Evolutionary conservation across 495 filamentous ascomycete species (phyloP).

Genomic region (Hypoxylon cercidicola): DNA sequence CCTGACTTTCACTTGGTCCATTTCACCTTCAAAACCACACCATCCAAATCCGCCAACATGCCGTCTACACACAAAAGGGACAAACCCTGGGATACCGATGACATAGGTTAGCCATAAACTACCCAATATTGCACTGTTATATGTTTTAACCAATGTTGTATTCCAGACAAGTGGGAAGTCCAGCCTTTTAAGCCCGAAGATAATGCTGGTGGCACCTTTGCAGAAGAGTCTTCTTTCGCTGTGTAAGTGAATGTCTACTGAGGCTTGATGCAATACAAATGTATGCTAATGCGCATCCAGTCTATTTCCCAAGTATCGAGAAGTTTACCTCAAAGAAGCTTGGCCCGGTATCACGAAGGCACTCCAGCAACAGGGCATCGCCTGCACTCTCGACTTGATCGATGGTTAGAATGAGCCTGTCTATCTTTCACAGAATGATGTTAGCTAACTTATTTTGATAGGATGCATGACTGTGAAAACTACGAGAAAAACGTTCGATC

Average conservation of each 20-base stretch:
- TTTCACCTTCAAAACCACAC: constrained; percentile 2
- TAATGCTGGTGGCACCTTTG: constrained; percentile 85
- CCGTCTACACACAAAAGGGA: constrained; percentile 93
- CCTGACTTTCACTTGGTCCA: background rate
- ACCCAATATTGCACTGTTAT: background rate
- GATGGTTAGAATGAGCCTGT: constrained; percentile 65
- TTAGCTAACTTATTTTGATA: constrained; percentile 6
- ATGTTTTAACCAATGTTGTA: background rate
- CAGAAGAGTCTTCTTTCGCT: constrained; percentile 78
- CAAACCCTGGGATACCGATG: constrained; percentile 97
- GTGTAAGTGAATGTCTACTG: constrained; percentile 25
- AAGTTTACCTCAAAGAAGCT: constrained; percentile 79
- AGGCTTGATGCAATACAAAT: background rate
- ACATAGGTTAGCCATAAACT: constrained; percentile 61
- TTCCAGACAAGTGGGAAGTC: constrained; percentile 91
- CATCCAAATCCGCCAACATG: constrained; percentile 63
- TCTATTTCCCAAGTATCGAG: constrained; percentile 96
- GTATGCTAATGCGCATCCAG: constrained; percentile 12
- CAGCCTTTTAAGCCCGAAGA: constrained; percentile 87
- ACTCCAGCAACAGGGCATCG: constrained; percentile 83
- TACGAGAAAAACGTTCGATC: constrained; percentile 93
- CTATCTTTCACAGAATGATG: background rate
- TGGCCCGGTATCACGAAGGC: constrained; percentile 86
- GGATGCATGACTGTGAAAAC: constrained; percentile 92
- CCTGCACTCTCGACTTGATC: constrained; percentile 90